Base-by-base conservation (phyloP, 805 yeast genomes). In the Hemisphaericaspora nanyangensis region DNA sequence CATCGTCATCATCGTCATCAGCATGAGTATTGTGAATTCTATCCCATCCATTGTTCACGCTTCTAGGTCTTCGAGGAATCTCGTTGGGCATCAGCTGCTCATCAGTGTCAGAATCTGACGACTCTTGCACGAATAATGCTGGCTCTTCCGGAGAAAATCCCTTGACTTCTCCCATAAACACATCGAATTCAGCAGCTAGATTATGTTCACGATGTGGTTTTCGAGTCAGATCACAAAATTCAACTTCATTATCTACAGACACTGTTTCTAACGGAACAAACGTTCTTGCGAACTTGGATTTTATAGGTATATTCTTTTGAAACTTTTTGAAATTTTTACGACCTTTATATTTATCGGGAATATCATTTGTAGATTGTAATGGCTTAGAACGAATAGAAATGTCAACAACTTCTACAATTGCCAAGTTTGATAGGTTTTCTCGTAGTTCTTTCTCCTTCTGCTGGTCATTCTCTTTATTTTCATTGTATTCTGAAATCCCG, bases 281-380 rank as follows among this genome's bases (percentile, higher is more conserved):
- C 1, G 56, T 37, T 29, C 61, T 38, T 0, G 55, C 43, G 3
- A 53, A 48, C 13, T 43, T 50, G 2, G 57, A 40, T 33, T 48
- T 48, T 7, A 49, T 17, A 5, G 48, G 46, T 11, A 41, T 39
- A 30, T 47, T 46, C 42, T 63, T 64, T 22, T 42, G 48, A 44
- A 64, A 64, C 8, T 39, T 55, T 42, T 64, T 64, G 48, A 62
- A 62, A 38, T 64, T 63, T 37, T 54, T 56, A 15, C 59, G 43
- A 8, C 49, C 55, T 13, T 32, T 13, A 29, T 47, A 41, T 7
- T 35, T 36, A n/a, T n/a, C n/a, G n/a, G n/a, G n/a, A n/a, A n/a
- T n/a, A 16, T 40, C 37, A 3, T 24, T 31, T 7, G 16, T 20
- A 18, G 17, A 18, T 11, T 31, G 15, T 8, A 2, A 22, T 11